phyloP scores from a whole-genome alignment of 257 asterid species.

The Perilla frutescens region DNA sequence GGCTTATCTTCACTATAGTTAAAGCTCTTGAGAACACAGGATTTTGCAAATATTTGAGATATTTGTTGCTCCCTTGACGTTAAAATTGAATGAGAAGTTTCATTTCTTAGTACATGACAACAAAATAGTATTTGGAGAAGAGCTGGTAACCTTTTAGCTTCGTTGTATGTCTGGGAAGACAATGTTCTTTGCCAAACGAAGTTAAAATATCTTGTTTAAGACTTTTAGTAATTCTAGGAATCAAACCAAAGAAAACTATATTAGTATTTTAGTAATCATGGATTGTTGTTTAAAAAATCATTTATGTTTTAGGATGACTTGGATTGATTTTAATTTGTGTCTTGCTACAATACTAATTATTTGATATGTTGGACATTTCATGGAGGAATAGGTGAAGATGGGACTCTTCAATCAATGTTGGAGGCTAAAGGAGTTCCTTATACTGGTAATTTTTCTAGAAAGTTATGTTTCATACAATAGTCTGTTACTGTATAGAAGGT shows the following conservation, averaged over 20 bases:
- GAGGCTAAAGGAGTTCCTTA: constrained; percentile 76
- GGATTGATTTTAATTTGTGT: background rate
- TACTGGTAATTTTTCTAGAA: constrained; percentile 53
- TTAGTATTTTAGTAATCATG: background rate
- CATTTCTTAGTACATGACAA: background rate
- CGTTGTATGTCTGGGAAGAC: background rate
- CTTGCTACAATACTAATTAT: constrained; percentile 11
- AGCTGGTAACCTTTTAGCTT: no score
- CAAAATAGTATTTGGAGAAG: constrained; percentile 13
- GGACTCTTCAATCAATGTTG: constrained; percentile 80
- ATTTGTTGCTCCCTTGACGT: background rate
- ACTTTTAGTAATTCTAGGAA: background rate
- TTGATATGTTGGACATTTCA: constrained; percentile 60
- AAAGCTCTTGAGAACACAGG: no score
- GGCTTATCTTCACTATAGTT: background rate
- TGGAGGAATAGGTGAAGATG: constrained; percentile 96
- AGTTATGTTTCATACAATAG: constrained; percentile 19
- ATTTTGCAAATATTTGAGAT: no score
- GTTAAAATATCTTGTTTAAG: background rate
- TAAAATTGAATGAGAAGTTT: background rate
- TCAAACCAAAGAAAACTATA: background rate
- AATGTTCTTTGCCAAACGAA: background rate
- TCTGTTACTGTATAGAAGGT: constrained; percentile 24
- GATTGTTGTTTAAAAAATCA: background rate
- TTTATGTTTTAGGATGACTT: constrained; percentile 7